A percentile compares a stretch with the other conserved stretches of the same genome.
These are phyloP conservation scores for Epicoccum sorghinum DNA, from an alignment of 2,329 filamentous ascomycete genomes.

Conservation along the genomic window DNA sequence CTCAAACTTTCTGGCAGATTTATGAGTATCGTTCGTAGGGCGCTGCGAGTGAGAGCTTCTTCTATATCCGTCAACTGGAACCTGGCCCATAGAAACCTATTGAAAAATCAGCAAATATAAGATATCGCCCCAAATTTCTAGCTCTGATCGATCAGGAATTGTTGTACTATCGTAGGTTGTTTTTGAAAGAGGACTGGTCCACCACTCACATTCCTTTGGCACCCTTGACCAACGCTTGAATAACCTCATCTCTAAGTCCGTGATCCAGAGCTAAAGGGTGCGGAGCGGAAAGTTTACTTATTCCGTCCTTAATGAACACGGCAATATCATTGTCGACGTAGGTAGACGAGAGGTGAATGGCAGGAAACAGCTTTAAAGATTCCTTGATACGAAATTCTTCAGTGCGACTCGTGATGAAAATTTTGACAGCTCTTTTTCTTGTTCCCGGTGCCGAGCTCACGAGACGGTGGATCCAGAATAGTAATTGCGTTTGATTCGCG, in stretches of 20 bases:
- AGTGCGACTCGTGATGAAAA: slow-evolving; percentile 23
- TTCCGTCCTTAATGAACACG: slow-evolving; percentile 11
- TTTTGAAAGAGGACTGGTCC: too few species aligned
- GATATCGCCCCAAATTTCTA: too few species aligned
- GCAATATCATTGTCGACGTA: slow-evolving; percentile 10
- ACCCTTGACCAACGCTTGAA: slow-evolving; percentile 10
- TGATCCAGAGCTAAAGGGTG: neutral
- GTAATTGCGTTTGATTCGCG: slow-evolving; percentile 3
- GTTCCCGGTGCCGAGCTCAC: neutral
- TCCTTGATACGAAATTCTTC: slow-evolving; percentile 15
- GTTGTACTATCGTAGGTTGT: too few species aligned
- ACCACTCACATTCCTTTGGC: slow-evolving; percentile 31
- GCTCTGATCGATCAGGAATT: too few species aligned
- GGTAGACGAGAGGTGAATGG: neutral
- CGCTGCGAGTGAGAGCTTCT: neutral
- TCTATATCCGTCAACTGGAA: neutral
- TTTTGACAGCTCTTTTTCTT: too few species aligned
- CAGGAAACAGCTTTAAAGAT: neutral
- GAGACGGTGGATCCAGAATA: slow-evolving; percentile 6
- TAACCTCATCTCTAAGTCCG: slow-evolving; percentile 11
- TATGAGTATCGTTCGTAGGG: too few species aligned
- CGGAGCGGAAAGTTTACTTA: neutral
- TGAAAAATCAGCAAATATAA: neutral
- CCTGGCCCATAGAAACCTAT: too few species aligned
- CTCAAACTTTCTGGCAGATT: too few species aligned